Percentiles rank a stretch among this genome's conserved stretches.
Conservation (phyloP, 192 early-diverging fungal genomes). For the Coemansia sp. region DNA sequence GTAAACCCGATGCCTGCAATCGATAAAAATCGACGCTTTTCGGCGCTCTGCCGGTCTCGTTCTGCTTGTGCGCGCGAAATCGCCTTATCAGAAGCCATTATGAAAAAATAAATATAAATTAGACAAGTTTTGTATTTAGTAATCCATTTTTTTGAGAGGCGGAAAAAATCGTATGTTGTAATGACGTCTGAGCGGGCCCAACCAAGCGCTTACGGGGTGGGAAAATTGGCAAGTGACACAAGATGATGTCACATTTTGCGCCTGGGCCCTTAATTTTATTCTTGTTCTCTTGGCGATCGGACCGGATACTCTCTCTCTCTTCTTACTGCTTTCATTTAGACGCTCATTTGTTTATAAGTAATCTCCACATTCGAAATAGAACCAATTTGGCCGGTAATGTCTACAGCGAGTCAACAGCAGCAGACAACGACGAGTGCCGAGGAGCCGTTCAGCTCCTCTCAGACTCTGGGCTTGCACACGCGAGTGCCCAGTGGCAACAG, state of each 20-base stretch:
- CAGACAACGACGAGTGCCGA: not conserved
- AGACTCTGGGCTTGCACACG: not conserved
- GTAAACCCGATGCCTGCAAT: constrained; percentile 31
- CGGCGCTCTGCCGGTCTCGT: constrained; percentile 27
- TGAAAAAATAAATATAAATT: not conserved
- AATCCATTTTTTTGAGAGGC: not conserved
- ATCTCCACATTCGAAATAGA: not conserved
- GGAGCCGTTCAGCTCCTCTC: not conserved
- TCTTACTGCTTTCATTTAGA: not conserved
- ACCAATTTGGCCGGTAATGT: not conserved
- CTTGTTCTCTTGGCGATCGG: not conserved
- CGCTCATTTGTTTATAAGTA: not conserved
- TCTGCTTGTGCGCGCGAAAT: constrained; percentile 24
- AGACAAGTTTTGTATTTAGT: not conserved
- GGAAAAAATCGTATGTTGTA: not conserved
- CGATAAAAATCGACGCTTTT: constrained; percentile 30
- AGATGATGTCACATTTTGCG: constrained; percentile 3
- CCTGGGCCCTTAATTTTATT: not conserved
- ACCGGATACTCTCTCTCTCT: not conserved
- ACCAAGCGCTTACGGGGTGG: not conserved
- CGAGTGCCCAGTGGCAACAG: not conserved
- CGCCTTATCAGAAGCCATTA: not conserved
- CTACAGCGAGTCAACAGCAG: not conserved
- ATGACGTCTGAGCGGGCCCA: not conserved
- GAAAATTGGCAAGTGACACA: not conserved